phyloP scores from a whole-genome alignment of 208 protist genomes.

The Trichomonas vaginalis region DNA sequence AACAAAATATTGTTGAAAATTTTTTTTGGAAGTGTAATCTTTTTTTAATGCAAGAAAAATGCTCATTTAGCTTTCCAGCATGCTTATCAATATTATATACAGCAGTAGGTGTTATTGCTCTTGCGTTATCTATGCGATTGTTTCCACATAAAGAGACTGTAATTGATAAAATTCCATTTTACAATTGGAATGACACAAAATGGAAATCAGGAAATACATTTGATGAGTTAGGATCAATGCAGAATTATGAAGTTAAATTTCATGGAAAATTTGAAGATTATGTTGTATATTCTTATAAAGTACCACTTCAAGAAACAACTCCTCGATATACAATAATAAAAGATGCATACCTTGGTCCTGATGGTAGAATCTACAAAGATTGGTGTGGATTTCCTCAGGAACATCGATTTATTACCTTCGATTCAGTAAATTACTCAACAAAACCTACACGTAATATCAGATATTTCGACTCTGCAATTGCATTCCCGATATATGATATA shows the following conservation, averaged over 20 bases:
- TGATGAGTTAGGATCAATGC: neutral
- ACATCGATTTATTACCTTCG: neutral
- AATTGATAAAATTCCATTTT: neutral
- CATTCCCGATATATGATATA: neutral
- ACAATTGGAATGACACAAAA: neutral
- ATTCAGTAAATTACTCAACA: neutral
- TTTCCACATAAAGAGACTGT: neutral
- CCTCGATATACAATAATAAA: neutral
- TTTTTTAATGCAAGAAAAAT: neutral
- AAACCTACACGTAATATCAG: neutral
- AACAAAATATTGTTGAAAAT: no score
- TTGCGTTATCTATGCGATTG: neutral
- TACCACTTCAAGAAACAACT: neutral
- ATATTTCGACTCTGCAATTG: neutral
- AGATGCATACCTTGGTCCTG: neutral
- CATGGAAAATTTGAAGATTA: neutral
- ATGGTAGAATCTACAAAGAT: neutral
- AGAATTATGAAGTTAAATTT: neutral
- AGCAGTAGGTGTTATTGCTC: neutral
- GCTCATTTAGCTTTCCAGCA: neutral
- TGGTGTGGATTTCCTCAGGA: neutral
- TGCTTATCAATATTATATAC: neutral
- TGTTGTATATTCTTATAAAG: neutral
- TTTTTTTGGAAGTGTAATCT: no score
- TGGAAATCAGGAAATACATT: neutral